Conservation (phyloP, 164 flowering plant genomes). For the Akebia trifoliata region DNA sequence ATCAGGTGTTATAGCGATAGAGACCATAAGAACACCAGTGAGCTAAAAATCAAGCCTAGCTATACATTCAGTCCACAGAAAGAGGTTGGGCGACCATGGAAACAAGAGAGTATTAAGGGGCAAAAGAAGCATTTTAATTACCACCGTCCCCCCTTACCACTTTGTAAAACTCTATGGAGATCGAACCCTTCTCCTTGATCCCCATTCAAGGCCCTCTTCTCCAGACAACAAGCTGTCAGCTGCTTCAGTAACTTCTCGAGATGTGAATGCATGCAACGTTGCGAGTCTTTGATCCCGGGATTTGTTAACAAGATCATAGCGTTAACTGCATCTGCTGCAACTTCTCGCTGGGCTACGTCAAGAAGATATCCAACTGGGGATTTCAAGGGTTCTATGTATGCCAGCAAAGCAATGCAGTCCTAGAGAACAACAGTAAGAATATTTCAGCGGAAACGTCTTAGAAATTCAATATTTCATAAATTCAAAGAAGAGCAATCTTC, state of each 20-base stretch:
- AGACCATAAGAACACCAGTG: no score
- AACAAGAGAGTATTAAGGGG: no score
- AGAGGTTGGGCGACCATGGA: no score
- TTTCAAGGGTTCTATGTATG: conserved; percentile 67
- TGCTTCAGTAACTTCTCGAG: conserved; percentile 82
- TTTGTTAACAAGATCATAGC: conserved; percentile 67
- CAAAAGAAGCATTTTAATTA: no score
- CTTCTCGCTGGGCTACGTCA: conserved; percentile 61
- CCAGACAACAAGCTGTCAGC: conserved; percentile 78
- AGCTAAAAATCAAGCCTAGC: no score
- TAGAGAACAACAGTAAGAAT: conserved; percentile 11
- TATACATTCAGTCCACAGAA: no score
- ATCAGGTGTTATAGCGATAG: no score
- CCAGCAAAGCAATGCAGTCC: conserved; percentile 90
- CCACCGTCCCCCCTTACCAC: conserved; percentile 27
- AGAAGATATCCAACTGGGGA: conserved; percentile 79
- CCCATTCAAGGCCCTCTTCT: conserved; percentile 65
- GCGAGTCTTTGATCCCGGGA: conserved; percentile 50
- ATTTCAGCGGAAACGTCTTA: background rate
- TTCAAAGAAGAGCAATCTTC: no score
- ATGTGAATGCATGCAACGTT: conserved; percentile 48
- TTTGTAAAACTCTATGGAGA: conserved; percentile 51
- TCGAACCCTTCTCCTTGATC: conserved; percentile 90
- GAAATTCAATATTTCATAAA: background rate
- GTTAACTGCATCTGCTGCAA: conserved; percentile 85